These are phyloP conservation scores for Penicillium tannophilum DNA, from an alignment of 495 filamentous ascomycete genomes.

Conservation along the genomic window DNA sequence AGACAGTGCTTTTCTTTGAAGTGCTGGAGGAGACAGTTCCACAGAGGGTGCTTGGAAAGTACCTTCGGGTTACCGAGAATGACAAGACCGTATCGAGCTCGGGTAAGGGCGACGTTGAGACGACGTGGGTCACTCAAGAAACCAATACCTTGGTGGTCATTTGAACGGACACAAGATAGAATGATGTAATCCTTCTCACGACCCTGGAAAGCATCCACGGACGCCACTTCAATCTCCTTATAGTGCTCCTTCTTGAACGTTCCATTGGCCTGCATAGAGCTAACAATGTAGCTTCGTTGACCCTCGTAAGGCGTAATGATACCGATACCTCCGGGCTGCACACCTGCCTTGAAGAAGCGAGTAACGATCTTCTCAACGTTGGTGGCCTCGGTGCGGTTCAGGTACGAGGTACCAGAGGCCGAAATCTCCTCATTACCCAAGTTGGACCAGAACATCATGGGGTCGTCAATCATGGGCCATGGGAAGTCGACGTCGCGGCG, in stretches of 20 bases:
- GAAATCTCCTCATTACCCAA: conserved; percentile 97
- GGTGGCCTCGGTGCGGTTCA: conserved; percentile 94
- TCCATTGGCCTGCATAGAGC: conserved; percentile 96
- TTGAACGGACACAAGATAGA: conserved; percentile 95
- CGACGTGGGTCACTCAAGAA: conserved; percentile 98
- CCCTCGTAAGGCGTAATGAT: conserved; percentile 99
- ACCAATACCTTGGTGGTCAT: conserved; percentile 98
- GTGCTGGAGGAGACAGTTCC: conserved; percentile 94
- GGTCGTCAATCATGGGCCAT: conserved; percentile 90
- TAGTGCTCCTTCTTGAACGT: conserved; percentile 98
- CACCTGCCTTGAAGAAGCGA: conserved; percentile 99
- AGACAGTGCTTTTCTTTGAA: conserved; percentile 98
- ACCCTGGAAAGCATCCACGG: conserved; percentile 98
- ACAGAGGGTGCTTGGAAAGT: conserved; percentile 93
- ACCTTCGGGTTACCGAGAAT: conserved; percentile 99
- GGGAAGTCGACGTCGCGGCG: conserved; percentile 97
- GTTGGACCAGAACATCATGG: conserved; percentile 99
- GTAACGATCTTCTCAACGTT: conserved; percentile 99
- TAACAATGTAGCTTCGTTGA: conserved; percentile 97
- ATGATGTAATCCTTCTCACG: conserved; percentile 99
- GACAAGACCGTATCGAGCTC: conserved; percentile 93
- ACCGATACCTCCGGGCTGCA: conserved; percentile 87
- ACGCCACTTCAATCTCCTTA: conserved; percentile 98
- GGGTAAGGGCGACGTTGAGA: conserved; percentile 97
- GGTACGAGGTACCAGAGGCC: conserved; percentile 94